phyloP scores from a whole-genome alignment of 169 alveolate species.

The Haemoproteus tartakovskyi region DNA sequence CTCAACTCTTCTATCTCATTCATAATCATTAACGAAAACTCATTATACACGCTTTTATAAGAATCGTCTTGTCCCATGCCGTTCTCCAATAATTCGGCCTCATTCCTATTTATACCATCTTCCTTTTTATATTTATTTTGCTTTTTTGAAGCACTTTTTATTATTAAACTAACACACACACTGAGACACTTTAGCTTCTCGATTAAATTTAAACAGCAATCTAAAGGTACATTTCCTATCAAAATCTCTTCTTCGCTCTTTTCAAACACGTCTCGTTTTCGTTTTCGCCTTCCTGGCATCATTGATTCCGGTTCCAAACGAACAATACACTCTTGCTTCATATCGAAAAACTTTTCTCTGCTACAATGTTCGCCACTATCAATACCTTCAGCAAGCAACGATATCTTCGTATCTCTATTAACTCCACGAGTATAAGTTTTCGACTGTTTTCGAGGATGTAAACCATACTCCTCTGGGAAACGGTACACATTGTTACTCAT shows the following conservation, averaged over 20 bases:
- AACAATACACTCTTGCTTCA: constrained; percentile 25
- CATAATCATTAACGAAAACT: constrained; percentile 3
- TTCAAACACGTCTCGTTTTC: constrained; percentile 41
- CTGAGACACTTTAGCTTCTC: constrained; percentile 57
- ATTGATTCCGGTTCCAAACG: background rate
- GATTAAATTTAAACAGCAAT: constrained; percentile 52
- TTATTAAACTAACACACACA: constrained; percentile 52
- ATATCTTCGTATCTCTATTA: constrained; percentile 15
- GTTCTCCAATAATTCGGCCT: too few relatives aligned
- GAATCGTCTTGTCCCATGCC: constrained; percentile 10
- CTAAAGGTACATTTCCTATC: constrained; percentile 42
- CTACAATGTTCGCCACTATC: too few relatives aligned
- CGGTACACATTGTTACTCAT: background rate
- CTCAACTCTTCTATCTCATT: constrained; percentile 49
- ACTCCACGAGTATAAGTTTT: constrained; percentile 3
- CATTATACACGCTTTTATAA: constrained; percentile 18
- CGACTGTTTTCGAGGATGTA: background rate
- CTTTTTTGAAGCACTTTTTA: constrained; percentile 17
- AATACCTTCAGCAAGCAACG: too few relatives aligned
- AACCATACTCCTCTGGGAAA: background rate
- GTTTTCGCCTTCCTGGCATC: background rate
- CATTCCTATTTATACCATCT: too few relatives aligned
- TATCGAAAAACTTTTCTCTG: constrained; percentile 37
- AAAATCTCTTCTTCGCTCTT: constrained; percentile 3
- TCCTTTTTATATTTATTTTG: constrained; percentile 35